Evolutionary conservation across 805 yeast genomes (phyloP).

Genomic region (Jamesozyma piceae): DNA sequence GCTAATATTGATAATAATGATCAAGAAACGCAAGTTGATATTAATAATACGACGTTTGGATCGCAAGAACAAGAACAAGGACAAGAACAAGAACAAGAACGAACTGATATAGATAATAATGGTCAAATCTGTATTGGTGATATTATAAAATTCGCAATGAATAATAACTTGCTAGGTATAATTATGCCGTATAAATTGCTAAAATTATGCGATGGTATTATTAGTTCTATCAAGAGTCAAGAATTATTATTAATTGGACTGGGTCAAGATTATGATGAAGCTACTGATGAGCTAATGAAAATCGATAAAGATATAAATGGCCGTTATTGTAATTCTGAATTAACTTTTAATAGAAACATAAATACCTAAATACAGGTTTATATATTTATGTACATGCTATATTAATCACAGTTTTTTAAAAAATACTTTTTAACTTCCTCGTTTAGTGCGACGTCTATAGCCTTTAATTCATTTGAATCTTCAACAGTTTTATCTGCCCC

Average conservation of each 20-base stretch:
- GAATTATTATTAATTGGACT: conserved; percentile 81
- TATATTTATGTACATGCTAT: not conserved
- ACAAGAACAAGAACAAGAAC: not conserved
- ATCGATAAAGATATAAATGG: conserved; percentile 21
- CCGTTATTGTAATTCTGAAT: conserved; percentile 12
- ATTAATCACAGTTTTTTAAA: conserved; percentile 7
- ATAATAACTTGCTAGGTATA: conserved; percentile 78
- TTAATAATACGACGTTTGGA: not conserved
- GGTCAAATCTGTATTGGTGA: conserved; percentile 44
- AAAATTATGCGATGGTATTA: conserved; percentile 62
- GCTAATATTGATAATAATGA: not conserved
- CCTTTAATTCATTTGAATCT: conserved; percentile 45
- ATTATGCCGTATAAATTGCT: conserved; percentile 66
- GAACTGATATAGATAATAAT: not conserved
- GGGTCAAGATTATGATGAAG: conserved; percentile 22
- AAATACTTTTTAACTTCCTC: conserved; percentile 40
- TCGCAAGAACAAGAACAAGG: not conserved
- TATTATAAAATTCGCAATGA: conserved; percentile 69
- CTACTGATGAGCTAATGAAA: conserved; percentile 9
- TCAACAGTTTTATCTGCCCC: conserved; percentile 53
- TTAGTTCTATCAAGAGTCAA: conserved; percentile 63
- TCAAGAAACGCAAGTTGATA: not conserved
- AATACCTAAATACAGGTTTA: conserved; percentile 6
- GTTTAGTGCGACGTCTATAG: conserved; percentile 47
- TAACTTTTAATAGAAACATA: conserved; percentile 16